A percentile compares a stretch with the other conserved stretches of the same genome.
These are phyloP conservation scores for Corynascus novoguineensis DNA, from an alignment of 495 filamentous ascomycete species.

Conservation along the genomic window DNA sequence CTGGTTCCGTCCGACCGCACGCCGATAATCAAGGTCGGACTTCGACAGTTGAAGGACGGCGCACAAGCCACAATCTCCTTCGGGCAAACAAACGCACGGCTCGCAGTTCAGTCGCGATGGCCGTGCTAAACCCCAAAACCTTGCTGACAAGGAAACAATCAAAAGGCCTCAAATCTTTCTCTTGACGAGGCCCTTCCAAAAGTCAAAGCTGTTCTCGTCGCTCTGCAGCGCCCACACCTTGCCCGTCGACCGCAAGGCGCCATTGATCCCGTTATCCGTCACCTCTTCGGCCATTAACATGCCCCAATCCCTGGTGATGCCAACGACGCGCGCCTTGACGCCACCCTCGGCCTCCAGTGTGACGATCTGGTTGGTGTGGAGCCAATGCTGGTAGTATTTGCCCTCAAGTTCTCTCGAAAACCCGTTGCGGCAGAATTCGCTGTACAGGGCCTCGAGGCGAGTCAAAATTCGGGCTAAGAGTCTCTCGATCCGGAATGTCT, in stretches of 20 bases:
- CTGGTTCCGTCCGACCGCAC: background rate
- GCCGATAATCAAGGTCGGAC: background rate
- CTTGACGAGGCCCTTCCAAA: constrained; percentile 83
- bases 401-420: constrained; percentile 68
- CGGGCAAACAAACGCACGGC: background rate
- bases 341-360: constrained; percentile 80
- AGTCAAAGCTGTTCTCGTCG: constrained; percentile 98
- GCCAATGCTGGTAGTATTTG: constrained; percentile 80
- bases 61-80: background rate
- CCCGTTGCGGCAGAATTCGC: constrained; percentile 62
- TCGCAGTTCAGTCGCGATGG: background rate
- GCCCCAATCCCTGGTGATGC: constrained; percentile 85
- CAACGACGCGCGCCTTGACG: constrained; percentile 71
- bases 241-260: constrained; percentile 54
- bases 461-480: constrained; percentile 79
- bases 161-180: constrained; percentile 55
- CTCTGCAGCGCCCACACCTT: constrained; percentile 81
- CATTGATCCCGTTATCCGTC: constrained; percentile 53
- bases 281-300: constrained; percentile 79
- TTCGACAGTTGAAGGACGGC: background rate
- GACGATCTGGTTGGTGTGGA: constrained; percentile 87
- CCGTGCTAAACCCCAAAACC: background rate
- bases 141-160: too few species aligned
- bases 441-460: constrained; percentile 73
- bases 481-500: constrained; percentile 68